phyloP scores from a whole-genome alignment of 2,329 filamentous ascomycete species.

The Scedosporium boydii region DNA sequence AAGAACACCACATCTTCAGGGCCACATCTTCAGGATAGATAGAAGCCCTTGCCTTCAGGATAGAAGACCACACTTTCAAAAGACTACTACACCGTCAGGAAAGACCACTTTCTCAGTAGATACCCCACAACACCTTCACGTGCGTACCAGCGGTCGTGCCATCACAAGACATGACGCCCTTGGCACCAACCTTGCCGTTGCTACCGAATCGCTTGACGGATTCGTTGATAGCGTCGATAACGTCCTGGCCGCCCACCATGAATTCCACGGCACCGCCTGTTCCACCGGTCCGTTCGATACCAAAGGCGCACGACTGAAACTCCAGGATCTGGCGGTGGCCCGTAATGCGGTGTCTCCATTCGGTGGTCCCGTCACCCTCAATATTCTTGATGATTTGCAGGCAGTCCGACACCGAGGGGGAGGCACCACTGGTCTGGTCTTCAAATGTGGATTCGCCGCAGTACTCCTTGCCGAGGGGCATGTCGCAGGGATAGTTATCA shows the following conservation, averaged over 20 bases:
- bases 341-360: constrained; percentile 9
- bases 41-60: no score
- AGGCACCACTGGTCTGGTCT: constrained; percentile 22
- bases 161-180: constrained; percentile 21
- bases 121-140: no score
- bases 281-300: constrained; percentile 15
- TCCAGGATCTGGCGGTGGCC: constrained; percentile 16
- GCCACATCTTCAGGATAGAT: no score
- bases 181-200: constrained; percentile 21
- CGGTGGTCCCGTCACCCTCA: constrained; percentile 10
- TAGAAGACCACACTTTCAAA: no score
- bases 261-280: constrained; percentile 19
- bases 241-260: constrained; percentile 23
- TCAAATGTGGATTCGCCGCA: constrained; percentile 22
- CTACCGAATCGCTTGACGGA: constrained; percentile 17
- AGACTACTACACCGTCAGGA: no score
- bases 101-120: no score
- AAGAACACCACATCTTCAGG: no score
- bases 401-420: constrained; percentile 24
- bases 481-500: constrained; percentile 23
- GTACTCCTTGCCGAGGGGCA: constrained; percentile 14
- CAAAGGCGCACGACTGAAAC: constrained; percentile 22
- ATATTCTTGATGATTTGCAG: constrained; percentile 23
- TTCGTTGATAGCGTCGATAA: constrained; percentile 24
- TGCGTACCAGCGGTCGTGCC: constrained; percentile 8